Base-by-base conservation (phyloP, 2,329 filamentous ascomycete genomes). In the Hypoxylon rubiginosum region DNA sequence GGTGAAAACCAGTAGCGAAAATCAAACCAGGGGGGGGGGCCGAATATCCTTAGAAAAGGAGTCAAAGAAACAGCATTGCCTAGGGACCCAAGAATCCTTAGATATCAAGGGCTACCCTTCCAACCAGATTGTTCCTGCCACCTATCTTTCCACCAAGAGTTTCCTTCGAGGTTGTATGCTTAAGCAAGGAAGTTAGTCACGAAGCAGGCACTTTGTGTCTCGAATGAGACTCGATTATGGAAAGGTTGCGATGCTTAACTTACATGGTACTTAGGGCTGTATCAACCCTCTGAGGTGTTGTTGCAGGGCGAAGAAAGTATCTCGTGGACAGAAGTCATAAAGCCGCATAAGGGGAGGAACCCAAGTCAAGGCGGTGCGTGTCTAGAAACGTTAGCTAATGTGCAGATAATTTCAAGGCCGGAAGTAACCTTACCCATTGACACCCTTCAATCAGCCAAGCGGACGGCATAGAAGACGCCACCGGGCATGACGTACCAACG, bases 381-480 rank as follows among this genome's bases (percentile, higher is more conserved):
- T 10, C 61, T 67, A 30, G 28, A 19, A 9, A 36, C 24, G 10
- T 69, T 13, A 65, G 61, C 41, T 48, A 51, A 34, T 30, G 5
- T 13, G n/a, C 15, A 50, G 26, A 21, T 10, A 8, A 6, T 36
- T 15, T 17, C 21, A 21, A 26, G 11, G 8, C 1, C 1, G 34
- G 19, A n/a, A 34, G 21, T 19, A 1, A 13, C 21, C 72, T 73
- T 55, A 75, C 72, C 46, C 9, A 21, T 50, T 9, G 28, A 11
- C 30, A 17, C 21, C 36, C 2, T 34, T 71, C 72, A 81, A 68
- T 80, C 75, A 41, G 83, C 80, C 52, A 88, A 78, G 56, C 86
- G 83, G 53, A 88, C 82, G 64, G 88, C 88, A 71, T 90, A 90
- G 75, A 90, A 90, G 73, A 83, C 81, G 26, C 88, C 88, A 59